These are phyloP conservation scores for Suillus clintonianus DNA, from an alignment of 768 basidiomycete species.

Conservation along the genomic window DNA sequence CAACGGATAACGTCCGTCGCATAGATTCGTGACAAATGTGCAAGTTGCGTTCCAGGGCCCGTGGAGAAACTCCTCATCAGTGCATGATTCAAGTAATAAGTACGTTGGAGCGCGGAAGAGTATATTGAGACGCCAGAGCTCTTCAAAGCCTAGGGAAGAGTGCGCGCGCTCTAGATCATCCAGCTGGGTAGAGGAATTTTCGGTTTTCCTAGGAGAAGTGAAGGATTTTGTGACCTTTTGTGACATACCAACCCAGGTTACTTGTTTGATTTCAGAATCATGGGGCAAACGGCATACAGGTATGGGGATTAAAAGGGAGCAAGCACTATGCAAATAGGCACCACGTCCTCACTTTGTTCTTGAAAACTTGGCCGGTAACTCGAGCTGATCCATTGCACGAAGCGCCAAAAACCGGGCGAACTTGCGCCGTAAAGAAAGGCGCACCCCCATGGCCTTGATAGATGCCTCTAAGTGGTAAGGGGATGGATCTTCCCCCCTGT, in stretches of 20 bases:
- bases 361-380: not conserved
- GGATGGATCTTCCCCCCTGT: not conserved
- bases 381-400: not conserved
- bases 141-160: not conserved
- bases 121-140: not conserved
- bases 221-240: too few species aligned
- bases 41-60: not conserved
- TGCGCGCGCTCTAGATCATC: too few species aligned
- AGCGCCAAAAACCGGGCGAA: not conserved
- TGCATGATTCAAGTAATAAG: not conserved
- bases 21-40: not conserved
- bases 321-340: not conserved
- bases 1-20: not conserved
- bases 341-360: not conserved
- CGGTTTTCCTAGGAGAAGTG: too few species aligned
- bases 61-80: not conserved
- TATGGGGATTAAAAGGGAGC: not conserved
- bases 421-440: not conserved
- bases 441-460: not conserved
- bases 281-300: not conserved
- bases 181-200: too few species aligned
- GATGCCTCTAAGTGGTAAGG: not conserved
- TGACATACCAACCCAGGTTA: too few species aligned
- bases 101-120: not conserved
- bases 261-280: too few species aligned